Percentiles rank a stretch among this genome's conserved stretches.
These are phyloP conservation scores for Kwoniella dendrophila DNA, from an alignment of 768 basidiomycete genomes.

Conservation along the genomic window DNA sequence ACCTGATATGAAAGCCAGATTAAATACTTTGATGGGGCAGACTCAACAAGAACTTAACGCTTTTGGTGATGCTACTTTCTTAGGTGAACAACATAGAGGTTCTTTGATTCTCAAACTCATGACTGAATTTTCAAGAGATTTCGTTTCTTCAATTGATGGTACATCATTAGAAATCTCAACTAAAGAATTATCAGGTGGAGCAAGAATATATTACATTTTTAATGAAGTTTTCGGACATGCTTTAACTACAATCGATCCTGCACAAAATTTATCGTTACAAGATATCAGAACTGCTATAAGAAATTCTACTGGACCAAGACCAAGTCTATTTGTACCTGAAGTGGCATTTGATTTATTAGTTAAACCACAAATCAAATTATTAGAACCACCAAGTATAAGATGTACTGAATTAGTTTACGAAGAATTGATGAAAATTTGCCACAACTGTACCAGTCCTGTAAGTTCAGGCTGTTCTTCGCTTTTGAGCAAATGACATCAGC, in stretches of 20 bases:
- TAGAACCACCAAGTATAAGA: constrained; percentile 89
- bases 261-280: constrained; percentile 83
- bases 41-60: constrained; percentile 97
- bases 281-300: constrained; percentile 98
- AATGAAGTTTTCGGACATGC: constrained; percentile 96
- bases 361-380: constrained; percentile 95
- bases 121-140: constrained; percentile 98
- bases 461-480: constrained; percentile 43
- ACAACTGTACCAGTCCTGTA: constrained; percentile 91
- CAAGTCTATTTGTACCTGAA: constrained; percentile 95
- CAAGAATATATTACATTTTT: constrained; percentile 99
- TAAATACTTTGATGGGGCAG: constrained; percentile 98
- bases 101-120: constrained; percentile 88
- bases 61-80: constrained; percentile 89
- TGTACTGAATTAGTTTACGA: constrained; percentile 99
- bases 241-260: constrained; percentile 84
- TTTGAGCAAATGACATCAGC: background rate
- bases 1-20: constrained; percentile 97
- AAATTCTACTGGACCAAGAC: constrained; percentile 94
- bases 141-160: constrained; percentile 94
- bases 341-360: constrained; percentile 94
- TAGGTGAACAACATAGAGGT: constrained; percentile 86
- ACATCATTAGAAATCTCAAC: constrained; percentile 95
- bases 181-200: constrained; percentile 96
- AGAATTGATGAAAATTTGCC: constrained; percentile 98